These are phyloP conservation scores for Podospora bellae-mahoneyi DNA, from an alignment of 495 filamentous ascomycete genomes.

Conservation along the genomic window DNA sequence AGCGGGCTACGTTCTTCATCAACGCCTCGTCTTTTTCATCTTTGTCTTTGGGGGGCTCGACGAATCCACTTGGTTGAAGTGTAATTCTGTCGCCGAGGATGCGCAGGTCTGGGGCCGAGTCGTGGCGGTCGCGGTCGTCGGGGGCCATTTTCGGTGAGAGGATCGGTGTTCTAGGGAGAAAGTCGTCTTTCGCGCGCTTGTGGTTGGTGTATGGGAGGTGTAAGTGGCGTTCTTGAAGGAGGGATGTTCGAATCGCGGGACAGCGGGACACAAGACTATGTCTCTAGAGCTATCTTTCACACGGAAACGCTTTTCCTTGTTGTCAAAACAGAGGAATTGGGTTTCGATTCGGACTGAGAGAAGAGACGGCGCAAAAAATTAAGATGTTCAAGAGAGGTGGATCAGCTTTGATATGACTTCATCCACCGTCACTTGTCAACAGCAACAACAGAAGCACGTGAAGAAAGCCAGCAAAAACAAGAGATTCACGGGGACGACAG, in stretches of 20 bases:
- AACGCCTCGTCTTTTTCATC: slow-evolving; percentile 65
- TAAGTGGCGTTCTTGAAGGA: neutral
- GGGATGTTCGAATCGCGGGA: neutral
- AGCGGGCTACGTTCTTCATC: slow-evolving; percentile 78
- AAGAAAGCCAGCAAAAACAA: neutral
- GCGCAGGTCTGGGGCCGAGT: slow-evolving; percentile 74
- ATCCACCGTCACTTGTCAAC: neutral
- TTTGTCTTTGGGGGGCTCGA: slow-evolving; percentile 41
- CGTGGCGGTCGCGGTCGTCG: slow-evolving; percentile 18
- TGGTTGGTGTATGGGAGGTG: neutral
- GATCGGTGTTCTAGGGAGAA: neutral
- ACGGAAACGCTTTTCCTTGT: neutral
- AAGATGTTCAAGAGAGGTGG: neutral
- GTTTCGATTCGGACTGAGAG: neutral
- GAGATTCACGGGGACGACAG: neutral
- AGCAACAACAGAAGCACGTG: neutral
- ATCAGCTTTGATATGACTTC: neutral
- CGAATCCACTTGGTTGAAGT: slow-evolving; percentile 73
- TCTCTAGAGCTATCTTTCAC: neutral
- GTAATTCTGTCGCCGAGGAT: slow-evolving; percentile 77
- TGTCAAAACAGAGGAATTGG: neutral
- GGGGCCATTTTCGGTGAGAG: slow-evolving; percentile 19
- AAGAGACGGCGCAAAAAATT: neutral
- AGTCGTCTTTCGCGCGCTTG: neutral
- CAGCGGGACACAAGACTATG: no score